Percentiles rank a stretch among this genome's conserved stretches.
Evolutionary conservation across 2,329 filamentous ascomycete species (phyloP).

Genomic region (Emericellopsis cladophorae): DNA sequence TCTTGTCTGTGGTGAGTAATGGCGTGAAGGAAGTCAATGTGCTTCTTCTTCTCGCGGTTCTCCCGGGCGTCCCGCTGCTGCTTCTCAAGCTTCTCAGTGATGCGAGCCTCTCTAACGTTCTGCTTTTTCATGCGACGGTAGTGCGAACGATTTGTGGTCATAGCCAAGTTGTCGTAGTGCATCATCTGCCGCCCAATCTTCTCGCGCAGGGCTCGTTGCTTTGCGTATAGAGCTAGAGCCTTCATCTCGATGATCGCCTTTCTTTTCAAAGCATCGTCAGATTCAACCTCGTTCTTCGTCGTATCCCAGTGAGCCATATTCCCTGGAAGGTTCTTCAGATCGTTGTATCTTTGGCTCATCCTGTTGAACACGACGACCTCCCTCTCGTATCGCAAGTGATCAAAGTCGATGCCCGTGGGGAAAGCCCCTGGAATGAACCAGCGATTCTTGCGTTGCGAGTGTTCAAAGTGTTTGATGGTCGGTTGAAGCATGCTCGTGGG

Average conservation of each 20-base stretch:
- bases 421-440: constrained; percentile 78
- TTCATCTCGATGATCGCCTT: constrained; percentile 95
- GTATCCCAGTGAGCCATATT: constrained; percentile 84
- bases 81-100: constrained; percentile 98
- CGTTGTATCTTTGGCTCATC: constrained; percentile 71
- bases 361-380: constrained; percentile 85
- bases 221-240: constrained; percentile 73
- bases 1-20: constrained; percentile 75
- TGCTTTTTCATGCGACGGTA: constrained; percentile 97
- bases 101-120: constrained; percentile 83
- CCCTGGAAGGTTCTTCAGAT: constrained; percentile 72
- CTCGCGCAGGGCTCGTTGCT: constrained; percentile 76
- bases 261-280: constrained; percentile 73
- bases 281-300: constrained; percentile 50
- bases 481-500: constrained; percentile 45
- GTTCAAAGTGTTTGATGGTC: constrained; percentile 66
- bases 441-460: constrained; percentile 63
- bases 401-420: constrained; percentile 77
- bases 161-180: constrained; percentile 88
- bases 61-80: constrained; percentile 94
- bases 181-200: constrained; percentile 87
- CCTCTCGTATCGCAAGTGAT: constrained; percentile 73
- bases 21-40: constrained; percentile 79
- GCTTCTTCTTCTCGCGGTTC: constrained; percentile 95
- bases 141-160: constrained; percentile 85